Conservation (phyloP, 2,329 filamentous ascomycete genomes). For the Chrysosporium keratinophilum region DNA sequence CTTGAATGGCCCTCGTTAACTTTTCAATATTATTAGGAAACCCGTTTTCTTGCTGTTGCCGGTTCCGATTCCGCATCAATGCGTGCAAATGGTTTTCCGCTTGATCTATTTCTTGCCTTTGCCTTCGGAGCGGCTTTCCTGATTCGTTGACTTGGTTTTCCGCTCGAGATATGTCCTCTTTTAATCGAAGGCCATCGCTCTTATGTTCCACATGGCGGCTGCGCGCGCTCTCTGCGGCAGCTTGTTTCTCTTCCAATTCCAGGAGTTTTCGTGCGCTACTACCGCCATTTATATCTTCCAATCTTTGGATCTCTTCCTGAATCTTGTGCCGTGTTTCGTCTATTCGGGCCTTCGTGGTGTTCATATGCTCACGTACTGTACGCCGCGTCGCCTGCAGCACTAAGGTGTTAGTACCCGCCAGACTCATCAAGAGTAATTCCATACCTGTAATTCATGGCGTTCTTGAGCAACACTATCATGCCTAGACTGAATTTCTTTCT, state of each 20-base stretch:
- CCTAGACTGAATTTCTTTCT: conserved; percentile 40
- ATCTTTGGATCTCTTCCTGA: conserved; percentile 40
- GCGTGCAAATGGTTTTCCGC: conserved; percentile 43
- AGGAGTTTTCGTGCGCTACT: conserved; percentile 52
- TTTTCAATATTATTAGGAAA: conserved; percentile 54
- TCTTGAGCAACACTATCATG: conserved; percentile 46
- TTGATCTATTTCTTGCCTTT: conserved; percentile 46
- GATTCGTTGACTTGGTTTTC: conserved; percentile 24
- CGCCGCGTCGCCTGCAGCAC: conserved; percentile 54
- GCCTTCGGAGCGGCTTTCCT: conserved; percentile 27
- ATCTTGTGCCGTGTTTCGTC: conserved; percentile 38
- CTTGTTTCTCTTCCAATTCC: conserved; percentile 50
- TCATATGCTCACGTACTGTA: conserved; percentile 51
- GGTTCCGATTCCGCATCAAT: conserved; percentile 49
- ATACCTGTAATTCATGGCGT: conserved; percentile 44
- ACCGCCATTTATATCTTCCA: conserved; percentile 60
- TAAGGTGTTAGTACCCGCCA: conserved; percentile 15
- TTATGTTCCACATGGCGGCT: conserved; percentile 35
- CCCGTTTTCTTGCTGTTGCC: conserved; percentile 50
- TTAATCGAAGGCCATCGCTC: conserved; percentile 26
- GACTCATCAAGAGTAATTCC: background rate
- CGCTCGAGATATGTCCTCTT: conserved; percentile 28
- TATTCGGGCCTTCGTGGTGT: conserved; percentile 40
- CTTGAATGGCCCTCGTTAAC: conserved; percentile 58
- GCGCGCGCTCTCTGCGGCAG: conserved; percentile 39